Base-by-base conservation (phyloP, 139 green algal species). In the Parachlorella kessleri region DNA sequence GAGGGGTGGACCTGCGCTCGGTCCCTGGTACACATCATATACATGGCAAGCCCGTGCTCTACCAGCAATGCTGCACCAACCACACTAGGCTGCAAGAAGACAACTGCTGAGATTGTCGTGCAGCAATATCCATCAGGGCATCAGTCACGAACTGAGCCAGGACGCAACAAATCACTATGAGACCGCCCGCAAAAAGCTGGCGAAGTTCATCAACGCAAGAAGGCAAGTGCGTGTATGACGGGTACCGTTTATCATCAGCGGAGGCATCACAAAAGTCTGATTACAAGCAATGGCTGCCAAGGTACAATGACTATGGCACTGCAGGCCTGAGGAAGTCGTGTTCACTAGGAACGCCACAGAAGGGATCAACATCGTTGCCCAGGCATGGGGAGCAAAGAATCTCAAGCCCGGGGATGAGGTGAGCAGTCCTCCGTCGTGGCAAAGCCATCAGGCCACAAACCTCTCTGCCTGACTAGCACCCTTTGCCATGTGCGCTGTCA, bases 291-390 rank as follows among this genome's bases (percentile, higher is more conserved):
- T 28, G 14, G 48, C 21, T 59, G 48, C 48, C 48, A n/a, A n/a
- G n/a, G n/a, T n/a, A n/a, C n/a, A n/a, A n/a, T n/a, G n/a, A n/a
- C n/a, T n/a, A n/a, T n/a, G n/a, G n/a, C n/a, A 59, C 14, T 59
- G 48, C 4, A 79, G 85, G 79, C 32, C 69, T 66, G 48, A 83
- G 68, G 84, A 93, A 67, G 86, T 93, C 28, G 82, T 91, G 36
- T 93, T 87, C 78, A 93, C 89, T 0, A 84, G 89, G 55, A 91
- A 97, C 78, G 95, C 95, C 39, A 95, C 74, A 32, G 95, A 98
- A 83, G 94, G 91, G 0, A 94, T 98, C 75, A 98, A 98, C 83
- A 78, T 98, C 30, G 94, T 98, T 37, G 94, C 94, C 24, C 89
- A 96, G 81, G 94, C 80, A 55, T 98, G 95, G 95, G 95, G 92